phyloP scores from a whole-genome alignment of 2,329 filamentous ascomycete genomes.

The Hawksworthiomyces lignivorus region DNA sequence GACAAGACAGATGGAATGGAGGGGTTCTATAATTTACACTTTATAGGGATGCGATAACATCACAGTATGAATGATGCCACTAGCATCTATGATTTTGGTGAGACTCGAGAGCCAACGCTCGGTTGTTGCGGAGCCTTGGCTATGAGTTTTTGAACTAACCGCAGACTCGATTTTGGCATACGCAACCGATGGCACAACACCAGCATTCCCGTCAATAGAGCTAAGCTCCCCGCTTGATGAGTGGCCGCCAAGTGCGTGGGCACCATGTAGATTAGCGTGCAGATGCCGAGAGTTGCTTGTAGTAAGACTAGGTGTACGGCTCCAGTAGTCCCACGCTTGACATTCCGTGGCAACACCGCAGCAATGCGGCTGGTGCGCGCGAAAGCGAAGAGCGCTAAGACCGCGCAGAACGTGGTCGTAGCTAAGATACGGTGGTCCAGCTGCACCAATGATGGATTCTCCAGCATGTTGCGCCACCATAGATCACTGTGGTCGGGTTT shows the following conservation, averaged over 20 bases:
- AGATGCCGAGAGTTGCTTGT: slow-evolving; percentile 82
- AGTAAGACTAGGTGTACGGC: slow-evolving; percentile 74
- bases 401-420: slow-evolving; percentile 75
- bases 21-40: no score
- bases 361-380: slow-evolving; percentile 56
- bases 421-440: slow-evolving; percentile 92
- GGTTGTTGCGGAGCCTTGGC: slow-evolving; percentile 1
- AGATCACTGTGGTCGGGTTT: slow-evolving; percentile 71
- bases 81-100: no score
- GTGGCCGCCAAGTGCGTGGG: slow-evolving; percentile 80
- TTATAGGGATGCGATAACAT: no score
- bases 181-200: slow-evolving; percentile 72
- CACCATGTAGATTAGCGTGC: slow-evolving; percentile 88
- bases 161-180: slow-evolving; percentile 59
- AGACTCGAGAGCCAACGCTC: neutral
- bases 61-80: no score
- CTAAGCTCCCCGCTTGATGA: slow-evolving; percentile 86
- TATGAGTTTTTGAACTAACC: slow-evolving; percentile 47
- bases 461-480: slow-evolving; percentile 95
- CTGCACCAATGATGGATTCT: slow-evolving; percentile 94
- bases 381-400: slow-evolving; percentile 76
- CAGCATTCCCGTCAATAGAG: slow-evolving; percentile 73
- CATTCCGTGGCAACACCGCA: slow-evolving; percentile 53
- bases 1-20: no score
- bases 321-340: slow-evolving; percentile 63